Percentiles rank a stretch among this genome's conserved stretches.
These are phyloP conservation scores for Pseudopithomyces maydicus DNA, from an alignment of 2,329 filamentous ascomycete genomes.

Conservation along the genomic window DNA sequence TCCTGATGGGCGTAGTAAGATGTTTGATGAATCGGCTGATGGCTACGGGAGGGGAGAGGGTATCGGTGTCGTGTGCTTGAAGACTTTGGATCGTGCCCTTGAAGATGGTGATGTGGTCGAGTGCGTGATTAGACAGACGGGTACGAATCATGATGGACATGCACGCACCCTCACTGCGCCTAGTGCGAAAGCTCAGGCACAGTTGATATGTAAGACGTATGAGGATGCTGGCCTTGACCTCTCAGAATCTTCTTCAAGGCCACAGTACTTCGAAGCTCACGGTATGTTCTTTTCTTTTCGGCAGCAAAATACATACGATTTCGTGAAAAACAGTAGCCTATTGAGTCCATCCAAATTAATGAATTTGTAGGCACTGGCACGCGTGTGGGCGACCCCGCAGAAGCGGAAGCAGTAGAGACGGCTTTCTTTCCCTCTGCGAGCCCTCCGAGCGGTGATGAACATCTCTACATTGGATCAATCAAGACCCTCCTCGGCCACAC, in stretches of 20 bases:
- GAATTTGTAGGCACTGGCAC: not conserved
- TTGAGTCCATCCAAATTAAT: not conserved
- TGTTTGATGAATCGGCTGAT: slow-evolving; percentile 49
- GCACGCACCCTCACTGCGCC: slow-evolving; percentile 30
- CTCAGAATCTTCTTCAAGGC: slow-evolving; percentile 8
- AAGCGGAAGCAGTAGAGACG: slow-evolving; percentile 16
- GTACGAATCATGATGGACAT: slow-evolving; percentile 28
- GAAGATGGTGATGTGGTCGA: slow-evolving; percentile 35
- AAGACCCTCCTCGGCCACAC: slow-evolving; percentile 50
- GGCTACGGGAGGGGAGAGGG: slow-evolving; percentile 61
- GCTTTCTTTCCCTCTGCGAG: slow-evolving; percentile 27
- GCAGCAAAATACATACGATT: too few relatives aligned
- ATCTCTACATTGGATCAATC: slow-evolving; percentile 49
- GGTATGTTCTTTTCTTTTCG: slow-evolving; percentile 34
- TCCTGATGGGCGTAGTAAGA: slow-evolving; percentile 26
- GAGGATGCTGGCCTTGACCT: slow-evolving; percentile 38
- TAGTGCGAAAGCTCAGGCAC: slow-evolving; percentile 52
- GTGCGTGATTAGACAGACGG: slow-evolving; percentile 34
- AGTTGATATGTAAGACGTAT: slow-evolving; percentile 35
- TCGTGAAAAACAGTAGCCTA: not conserved
- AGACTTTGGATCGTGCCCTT: slow-evolving; percentile 53
- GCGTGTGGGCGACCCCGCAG: slow-evolving; percentile 15
- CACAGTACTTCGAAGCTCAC: slow-evolving; percentile 46
- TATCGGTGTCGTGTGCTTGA: slow-evolving; percentile 52
- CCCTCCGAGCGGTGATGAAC: slow-evolving; percentile 21